Base-by-base conservation (phyloP, 208 protist genomes). In the Trypanosoma platydactyli region DNA sequence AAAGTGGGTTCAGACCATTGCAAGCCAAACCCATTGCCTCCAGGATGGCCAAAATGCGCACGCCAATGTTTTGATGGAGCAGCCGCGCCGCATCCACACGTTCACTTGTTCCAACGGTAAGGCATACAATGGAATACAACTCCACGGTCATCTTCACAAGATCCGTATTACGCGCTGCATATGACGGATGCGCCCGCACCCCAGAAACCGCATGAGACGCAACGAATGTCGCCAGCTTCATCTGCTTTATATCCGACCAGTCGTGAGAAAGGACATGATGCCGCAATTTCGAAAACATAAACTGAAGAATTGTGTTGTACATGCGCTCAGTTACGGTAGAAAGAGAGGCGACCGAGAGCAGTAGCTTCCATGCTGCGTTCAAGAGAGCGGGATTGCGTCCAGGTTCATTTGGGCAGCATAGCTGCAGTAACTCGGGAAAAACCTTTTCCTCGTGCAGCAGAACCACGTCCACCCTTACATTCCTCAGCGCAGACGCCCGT, bases 281-380 rank as follows among this genome's bases (percentile, higher is more conserved):
- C 27, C 67, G 71, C 24, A 92, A 71, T 65, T 92, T 80, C 35
- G 78, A 75, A n/a, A 84, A 27, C 81, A 92, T 88, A 54, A 81
- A 79, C 3, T 55, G 45, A 27, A 83, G 29, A 20, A 75, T 73
- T n/a, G 33, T 41, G 16, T 66, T 59, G 64, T 83, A 85, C 20
- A 76, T 11, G 3, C 1, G 22, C 7, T 45, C 22, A 41, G 57
- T 45, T 24, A 84, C 71, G 18, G n/a, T 54, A 1, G 51, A 35
- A 22, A 79, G 46, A 29, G 83, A 72, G 22, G 80, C 64, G 20
- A 83, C 75, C 6, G 77, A 63, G 40, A 86, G 76, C 24, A 92
- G 73, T 30, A 84, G 60, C 67, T 92, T 92, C 86, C 86, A 92
- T 27, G 73, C 61, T 22, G 79, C 69, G 59, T 92, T 92, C 35